Base-by-base conservation (phyloP, 2,329 filamentous ascomycete genomes). In the Nigrospora osmanthi region DNA sequence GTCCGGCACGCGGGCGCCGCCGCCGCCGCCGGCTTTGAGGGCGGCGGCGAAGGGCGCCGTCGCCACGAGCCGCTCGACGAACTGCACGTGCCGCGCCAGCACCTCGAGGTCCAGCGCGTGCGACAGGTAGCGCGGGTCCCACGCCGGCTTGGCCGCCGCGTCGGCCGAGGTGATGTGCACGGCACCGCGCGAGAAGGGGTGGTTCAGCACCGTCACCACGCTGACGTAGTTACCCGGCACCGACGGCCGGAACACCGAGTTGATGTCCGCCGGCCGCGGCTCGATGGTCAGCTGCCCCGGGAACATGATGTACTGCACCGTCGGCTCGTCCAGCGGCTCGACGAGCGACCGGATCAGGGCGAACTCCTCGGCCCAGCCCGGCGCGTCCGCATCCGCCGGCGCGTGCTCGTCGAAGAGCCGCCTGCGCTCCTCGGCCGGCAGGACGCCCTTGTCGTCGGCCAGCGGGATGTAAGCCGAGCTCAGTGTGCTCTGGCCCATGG, bases 161-260 rank as follows among this genome's bases (percentile, higher is more conserved):
- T 72, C 65, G 1, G 64, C 45, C 9, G 66, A 66, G 13, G 63
- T 63, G 49, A 83, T 78, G 61, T 83, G 81, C 46, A 80, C 72
- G 34, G 68, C 67, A 6, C 81, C 81, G 0, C 78, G 70, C 2
- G 76, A 80, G 53, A 79, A 73, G 0, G 81, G 80, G 46, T 83
- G 81, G 44, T 76, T 76, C 30, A 80, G 74, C 49, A 79, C 78
- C 1, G 73, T 71, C 52, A 75, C 74, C 47, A 76, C 65, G 11
- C 76, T 75, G 40, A 80, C 67, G 56, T 75, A 79, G 52, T 82
- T 73, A 46, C 69, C 61, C 4, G 66, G 64, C 1, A 52, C 55
- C 17, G 59, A 16, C 14, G 51, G 51, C 7, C 47, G 49, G 44
- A 54, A 52, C 4, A 52, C 52, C 23, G 60, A 57, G 9, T 52